A percentile compares a stretch with the other conserved stretches of the same genome.
These are phyloP conservation scores for Dactylellina cionopaga DNA, from an alignment of 2,329 filamentous ascomycete species.

Conservation along the genomic window DNA sequence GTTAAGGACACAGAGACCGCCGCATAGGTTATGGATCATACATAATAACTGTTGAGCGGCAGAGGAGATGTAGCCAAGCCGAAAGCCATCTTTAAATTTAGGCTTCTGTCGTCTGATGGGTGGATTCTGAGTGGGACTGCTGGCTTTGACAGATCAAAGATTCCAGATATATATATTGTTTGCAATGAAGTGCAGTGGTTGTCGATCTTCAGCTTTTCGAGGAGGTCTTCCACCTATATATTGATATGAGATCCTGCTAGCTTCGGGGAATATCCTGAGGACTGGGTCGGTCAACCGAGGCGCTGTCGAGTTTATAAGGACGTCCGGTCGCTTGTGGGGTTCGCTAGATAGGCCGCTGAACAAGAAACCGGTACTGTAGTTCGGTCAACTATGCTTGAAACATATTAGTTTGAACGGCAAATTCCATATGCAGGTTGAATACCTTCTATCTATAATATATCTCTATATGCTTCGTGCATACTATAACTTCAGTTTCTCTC, in stretches of 20 bases:
- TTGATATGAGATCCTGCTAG: slow-evolving; percentile 25
- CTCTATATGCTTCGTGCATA: too few species aligned
- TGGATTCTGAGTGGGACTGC: too few species aligned
- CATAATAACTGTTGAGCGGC: slow-evolving; percentile 43
- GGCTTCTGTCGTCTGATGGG: background rate
- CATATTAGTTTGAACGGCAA: slow-evolving; percentile 26
- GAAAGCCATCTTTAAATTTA: slow-evolving; percentile 44
- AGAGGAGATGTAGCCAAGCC: slow-evolving; percentile 31
- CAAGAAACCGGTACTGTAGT: slow-evolving; percentile 5
- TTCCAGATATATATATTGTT: background rate
- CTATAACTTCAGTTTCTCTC: too few species aligned
- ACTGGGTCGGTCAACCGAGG: slow-evolving; percentile 13
- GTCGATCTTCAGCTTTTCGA: slow-evolving; percentile 30
- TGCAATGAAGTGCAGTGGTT: slow-evolving; percentile 10
- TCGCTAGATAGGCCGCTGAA: slow-evolving; percentile 23
- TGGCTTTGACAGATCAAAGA: background rate
- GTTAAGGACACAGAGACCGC: background rate
- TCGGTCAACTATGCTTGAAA: slow-evolving; percentile 32
- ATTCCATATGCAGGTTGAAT: slow-evolving; percentile 22
- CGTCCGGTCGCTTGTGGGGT: slow-evolving; percentile 23
- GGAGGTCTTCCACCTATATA: slow-evolving; percentile 9
- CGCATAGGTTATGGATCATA: background rate
- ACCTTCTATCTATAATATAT: too few species aligned
- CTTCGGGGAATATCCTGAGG: slow-evolving; percentile 34
- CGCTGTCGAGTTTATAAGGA: slow-evolving; percentile 39